Conservation (phyloP, 1,284 basidiomycete species). For the Exobasidium rhododendri region DNA sequence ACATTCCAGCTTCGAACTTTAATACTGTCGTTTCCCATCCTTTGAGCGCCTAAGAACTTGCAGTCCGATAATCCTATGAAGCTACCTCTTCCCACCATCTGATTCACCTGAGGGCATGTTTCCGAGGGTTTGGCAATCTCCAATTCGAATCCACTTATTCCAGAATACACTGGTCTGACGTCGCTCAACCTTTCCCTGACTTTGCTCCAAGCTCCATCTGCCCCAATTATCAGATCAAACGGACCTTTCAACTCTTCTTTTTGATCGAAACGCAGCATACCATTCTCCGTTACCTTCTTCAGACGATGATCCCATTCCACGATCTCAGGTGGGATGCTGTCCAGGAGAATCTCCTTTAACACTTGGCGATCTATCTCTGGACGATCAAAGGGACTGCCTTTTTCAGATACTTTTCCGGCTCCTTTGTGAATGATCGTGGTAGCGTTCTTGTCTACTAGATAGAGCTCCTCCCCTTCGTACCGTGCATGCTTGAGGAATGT, state of each 20-base stretch:
- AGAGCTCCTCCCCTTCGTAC: not conserved
- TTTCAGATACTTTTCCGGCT: too few relatives aligned
- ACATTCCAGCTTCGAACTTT: not conserved
- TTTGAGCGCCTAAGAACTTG: constrained; percentile 1
- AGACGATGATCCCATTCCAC: too few relatives aligned
- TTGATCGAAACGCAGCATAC: not conserved
- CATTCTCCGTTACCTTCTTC: not conserved
- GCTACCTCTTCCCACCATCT: too few relatives aligned
- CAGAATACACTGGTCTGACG: constrained; percentile 6
- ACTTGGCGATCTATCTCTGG: constrained; percentile 1
- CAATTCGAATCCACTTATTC: too few relatives aligned
- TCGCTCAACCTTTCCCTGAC: not conserved
- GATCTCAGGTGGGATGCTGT: not conserved
- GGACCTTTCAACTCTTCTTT: not conserved
- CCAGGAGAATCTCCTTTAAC: not conserved
- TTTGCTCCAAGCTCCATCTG: constrained; percentile 8
- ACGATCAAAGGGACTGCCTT: not conserved
- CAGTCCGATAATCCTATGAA: too few relatives aligned
- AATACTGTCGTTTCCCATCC: not conserved
- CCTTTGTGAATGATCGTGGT: not conserved
- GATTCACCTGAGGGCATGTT: too few relatives aligned
- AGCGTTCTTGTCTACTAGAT: not conserved
- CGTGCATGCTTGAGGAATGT: not conserved
- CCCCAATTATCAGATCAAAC: constrained; percentile 11
- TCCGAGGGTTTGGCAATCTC: too few relatives aligned